A percentile compares a stretch with the other conserved stretches of the same genome.
These are phyloP conservation scores for Leccinum uliginosum DNA, from an alignment of 768 basidiomycete species.

Conservation along the genomic window DNA sequence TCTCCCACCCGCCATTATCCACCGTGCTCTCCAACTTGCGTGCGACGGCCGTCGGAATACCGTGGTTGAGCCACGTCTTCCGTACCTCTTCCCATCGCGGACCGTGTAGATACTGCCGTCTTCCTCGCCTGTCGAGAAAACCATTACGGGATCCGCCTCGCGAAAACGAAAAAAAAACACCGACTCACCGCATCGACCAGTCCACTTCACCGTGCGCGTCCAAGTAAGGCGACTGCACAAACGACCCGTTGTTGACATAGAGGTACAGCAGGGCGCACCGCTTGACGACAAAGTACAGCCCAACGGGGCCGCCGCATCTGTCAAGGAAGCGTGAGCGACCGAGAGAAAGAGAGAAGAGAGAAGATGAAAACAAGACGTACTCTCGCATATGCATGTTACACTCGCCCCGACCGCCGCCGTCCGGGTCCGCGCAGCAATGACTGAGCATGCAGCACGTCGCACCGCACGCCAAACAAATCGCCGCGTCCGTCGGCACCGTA, in stretches of 20 bases:
- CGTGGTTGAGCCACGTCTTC: slow-evolving; percentile 86
- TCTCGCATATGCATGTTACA: slow-evolving; percentile 95
- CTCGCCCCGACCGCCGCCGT: slow-evolving; percentile 64
- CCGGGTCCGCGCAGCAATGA: slow-evolving; percentile 79
- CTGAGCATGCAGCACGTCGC: slow-evolving; percentile 84
- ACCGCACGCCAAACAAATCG: slow-evolving; percentile 90
- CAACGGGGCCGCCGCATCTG: slow-evolving; percentile 88
- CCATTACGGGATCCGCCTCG: background rate
- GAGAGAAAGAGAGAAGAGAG: no score
- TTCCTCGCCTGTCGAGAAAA: slow-evolving; percentile 59
- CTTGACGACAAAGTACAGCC: slow-evolving; percentile 88
- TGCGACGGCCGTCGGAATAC: slow-evolving; percentile 85
- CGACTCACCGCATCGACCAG: slow-evolving; percentile 73
- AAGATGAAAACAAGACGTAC: slow-evolving; percentile 61
- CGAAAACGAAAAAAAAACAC: background rate
- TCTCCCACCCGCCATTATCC: slow-evolving; percentile 94
- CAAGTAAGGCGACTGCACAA: slow-evolving; percentile 83
- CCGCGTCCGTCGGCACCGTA: slow-evolving; percentile 78
- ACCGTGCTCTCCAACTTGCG: slow-evolving; percentile 82
- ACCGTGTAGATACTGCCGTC: slow-evolving; percentile 81
- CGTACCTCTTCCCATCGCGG: slow-evolving; percentile 89
- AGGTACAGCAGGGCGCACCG: slow-evolving; percentile 87
- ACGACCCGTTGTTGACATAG: slow-evolving; percentile 86
- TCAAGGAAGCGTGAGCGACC: no score
- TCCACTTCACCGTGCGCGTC: slow-evolving; percentile 95